Conservation (phyloP, 2,329 filamentous ascomycete genomes). For the Neoarthrinium moseri region DNA sequence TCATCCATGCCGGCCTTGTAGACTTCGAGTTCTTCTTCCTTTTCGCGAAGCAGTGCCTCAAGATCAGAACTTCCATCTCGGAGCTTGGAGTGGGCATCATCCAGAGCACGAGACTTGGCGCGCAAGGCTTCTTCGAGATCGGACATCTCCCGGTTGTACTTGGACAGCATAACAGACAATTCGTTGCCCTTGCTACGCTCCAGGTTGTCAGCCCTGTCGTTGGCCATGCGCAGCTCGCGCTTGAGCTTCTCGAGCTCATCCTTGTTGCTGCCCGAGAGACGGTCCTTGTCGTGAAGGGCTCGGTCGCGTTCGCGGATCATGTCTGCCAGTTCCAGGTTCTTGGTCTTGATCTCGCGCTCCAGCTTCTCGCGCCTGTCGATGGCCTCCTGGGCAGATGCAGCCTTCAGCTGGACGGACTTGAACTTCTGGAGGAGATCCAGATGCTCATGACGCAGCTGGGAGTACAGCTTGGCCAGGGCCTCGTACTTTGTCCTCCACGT, state of each 20-base stretch:
- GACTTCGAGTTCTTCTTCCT: slow-evolving; percentile 96
- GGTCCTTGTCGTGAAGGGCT: slow-evolving; percentile 89
- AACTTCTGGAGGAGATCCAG: slow-evolving; percentile 93
- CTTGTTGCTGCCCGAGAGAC: slow-evolving; percentile 79
- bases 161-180: slow-evolving; percentile 87
- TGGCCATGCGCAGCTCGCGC: slow-evolving; percentile 87
- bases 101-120: slow-evolving; percentile 83
- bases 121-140: slow-evolving; percentile 91
- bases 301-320: slow-evolving; percentile 98
- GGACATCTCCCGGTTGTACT: slow-evolving; percentile 96
- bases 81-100: slow-evolving; percentile 76
- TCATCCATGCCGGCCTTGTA: slow-evolving; percentile 99
- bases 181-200: slow-evolving; percentile 94
- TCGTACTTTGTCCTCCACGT: slow-evolving; percentile 98
- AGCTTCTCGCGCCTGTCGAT: slow-evolving; percentile 94
- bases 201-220: slow-evolving; percentile 87
- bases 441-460: slow-evolving; percentile 91
- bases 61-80: slow-evolving; percentile 82
- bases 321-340: slow-evolving; percentile 96
- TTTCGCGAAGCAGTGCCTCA: slow-evolving; percentile 81
- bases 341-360: slow-evolving; percentile 97
- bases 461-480: slow-evolving; percentile 93
- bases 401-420: slow-evolving; percentile 94
- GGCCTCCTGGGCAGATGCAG: slow-evolving; percentile 93
- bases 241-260: slow-evolving; percentile 94